Evolutionary conservation across 192 early-diverging fungal genomes (phyloP).

Genomic region (Chytriomyces hyalinus): DNA sequence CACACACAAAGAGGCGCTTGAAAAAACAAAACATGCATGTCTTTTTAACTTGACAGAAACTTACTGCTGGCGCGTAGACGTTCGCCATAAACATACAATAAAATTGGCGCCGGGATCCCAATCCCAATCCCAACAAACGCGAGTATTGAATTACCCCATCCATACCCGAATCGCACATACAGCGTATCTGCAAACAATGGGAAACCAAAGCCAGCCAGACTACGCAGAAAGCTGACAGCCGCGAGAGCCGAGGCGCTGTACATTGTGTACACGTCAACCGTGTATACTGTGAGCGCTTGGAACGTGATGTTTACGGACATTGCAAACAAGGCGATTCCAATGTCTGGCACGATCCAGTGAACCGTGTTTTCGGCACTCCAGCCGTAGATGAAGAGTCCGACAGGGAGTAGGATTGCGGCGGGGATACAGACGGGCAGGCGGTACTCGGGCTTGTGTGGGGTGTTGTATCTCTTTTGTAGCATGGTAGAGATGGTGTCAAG

Average conservation of each 20-base stretch:
- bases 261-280: constrained; percentile 22
- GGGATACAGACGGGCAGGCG: constrained; percentile 28
- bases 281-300: constrained; percentile 25
- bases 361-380: constrained; percentile 17
- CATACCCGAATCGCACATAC: constrained; percentile 22
- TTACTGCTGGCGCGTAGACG: not conserved
- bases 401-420: constrained; percentile 2
- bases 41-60: constrained; percentile 12
- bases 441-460: constrained; percentile 29
- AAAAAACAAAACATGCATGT: not conserved
- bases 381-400: constrained; percentile 29
- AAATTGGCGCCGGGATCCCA: constrained; percentile 31
- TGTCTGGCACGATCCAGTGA: constrained; percentile 18
- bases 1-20: too few species aligned
- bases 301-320: constrained; percentile 15
- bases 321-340: constrained; percentile 24
- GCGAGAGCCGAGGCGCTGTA: constrained; percentile 25
- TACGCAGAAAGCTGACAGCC: constrained; percentile 10
- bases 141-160: constrained; percentile 24
- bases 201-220: constrained; percentile 26
- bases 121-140: constrained; percentile 25
- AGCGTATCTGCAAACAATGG: constrained; percentile 23
- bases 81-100: constrained; percentile 24
- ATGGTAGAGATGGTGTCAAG: not conserved
- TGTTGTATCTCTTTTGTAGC: constrained; percentile 29